Evolutionary conservation across 2,329 filamentous ascomycete genomes (phyloP), one percentile per base, ranked within the genome.

Genomic region (Rhynchosporium agropyri): DNA sequence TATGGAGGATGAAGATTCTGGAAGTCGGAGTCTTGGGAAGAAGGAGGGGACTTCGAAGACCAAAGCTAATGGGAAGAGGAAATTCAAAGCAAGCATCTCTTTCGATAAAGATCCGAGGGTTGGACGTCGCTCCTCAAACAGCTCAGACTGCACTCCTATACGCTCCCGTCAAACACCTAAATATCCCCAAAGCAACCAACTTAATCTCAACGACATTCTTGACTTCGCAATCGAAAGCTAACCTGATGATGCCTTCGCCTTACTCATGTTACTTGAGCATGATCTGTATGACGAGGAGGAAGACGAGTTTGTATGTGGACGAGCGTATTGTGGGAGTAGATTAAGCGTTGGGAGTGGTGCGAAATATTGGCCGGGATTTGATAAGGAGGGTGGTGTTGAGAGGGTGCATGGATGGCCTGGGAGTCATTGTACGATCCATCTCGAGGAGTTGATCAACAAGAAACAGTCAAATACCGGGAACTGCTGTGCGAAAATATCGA

Each of bases 301-400:
- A 0, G 88, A 90, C 63, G 81, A 85, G 26, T 91, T 89, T 69
- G 85, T 83, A 59, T 89, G 86, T 65, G 88, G 87, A 0, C 76
- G 86, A 33, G 86, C 88, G 0, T 91, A 87, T 70, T 88, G 88
- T 0, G 84, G 81, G 0, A 85, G 82, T 62, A 78, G 87, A 4
- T 81, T 90, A 1, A 80, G 81, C 0, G 81, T 89, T 0, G 83
- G 91, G 0, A 86, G 83, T 0, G 81, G 78, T 0, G 85, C 87
- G 9, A 77, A 88, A 31, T 89, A 90, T 65, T 78, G 85, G 53
- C 87, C 87, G 0, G 38, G 48, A 0, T 74, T 86, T 28, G 79
- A 80, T 15, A 69, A 76, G 3, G 63, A 73, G 2, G 77, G 73
- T 0, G 68, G 64, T 1, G 59, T 73, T 3, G 66, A 65, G 4